phyloP scores from a whole-genome alignment of 2,329 filamentous ascomycete species.

The Cordyceps cicadae region DNA sequence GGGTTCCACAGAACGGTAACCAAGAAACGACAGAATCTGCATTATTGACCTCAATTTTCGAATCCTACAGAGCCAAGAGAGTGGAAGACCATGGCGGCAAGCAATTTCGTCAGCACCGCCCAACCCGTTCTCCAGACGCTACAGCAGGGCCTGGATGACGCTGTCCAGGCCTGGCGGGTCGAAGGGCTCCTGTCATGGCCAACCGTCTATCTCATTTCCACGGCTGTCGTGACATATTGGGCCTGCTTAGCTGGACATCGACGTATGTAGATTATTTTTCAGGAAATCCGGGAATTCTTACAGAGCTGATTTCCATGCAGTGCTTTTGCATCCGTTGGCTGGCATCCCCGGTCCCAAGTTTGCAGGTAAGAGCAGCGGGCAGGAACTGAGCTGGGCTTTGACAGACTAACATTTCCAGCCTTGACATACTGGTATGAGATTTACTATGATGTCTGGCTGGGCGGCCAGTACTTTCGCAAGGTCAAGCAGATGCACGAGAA shows the following conservation, averaged over 20 bases:
- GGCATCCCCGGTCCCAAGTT: neutral
- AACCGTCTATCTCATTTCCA: neutral
- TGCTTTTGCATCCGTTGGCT: neutral
- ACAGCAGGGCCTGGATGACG: neutral
- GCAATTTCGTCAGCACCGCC: neutral
- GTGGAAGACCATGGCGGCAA: neutral
- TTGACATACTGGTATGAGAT: slow-evolving; percentile 4
- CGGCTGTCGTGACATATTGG: neutral
- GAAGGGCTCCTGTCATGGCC: neutral
- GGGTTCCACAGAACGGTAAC: too few species aligned
- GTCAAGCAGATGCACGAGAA: slow-evolving; percentile 2
- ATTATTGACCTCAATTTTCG: neutral
- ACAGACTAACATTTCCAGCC: neutral
- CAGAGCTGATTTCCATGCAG: neutral
- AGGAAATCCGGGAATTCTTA: too few species aligned
- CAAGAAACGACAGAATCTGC: neutral
- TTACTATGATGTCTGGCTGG: slow-evolving; percentile 1
- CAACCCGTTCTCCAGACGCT: neutral
- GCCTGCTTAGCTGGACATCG: neutral
- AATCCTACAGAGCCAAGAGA: neutral
- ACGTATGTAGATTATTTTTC: neutral
- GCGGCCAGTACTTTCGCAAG: slow-evolving; percentile 4
- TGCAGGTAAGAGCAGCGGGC: neutral
- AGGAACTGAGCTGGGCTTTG: too few species aligned
- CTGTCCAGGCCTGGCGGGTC: neutral